These are phyloP conservation scores for Zalaria obscura DNA, from an alignment of 2,329 filamentous ascomycete species.

Conservation along the genomic window DNA sequence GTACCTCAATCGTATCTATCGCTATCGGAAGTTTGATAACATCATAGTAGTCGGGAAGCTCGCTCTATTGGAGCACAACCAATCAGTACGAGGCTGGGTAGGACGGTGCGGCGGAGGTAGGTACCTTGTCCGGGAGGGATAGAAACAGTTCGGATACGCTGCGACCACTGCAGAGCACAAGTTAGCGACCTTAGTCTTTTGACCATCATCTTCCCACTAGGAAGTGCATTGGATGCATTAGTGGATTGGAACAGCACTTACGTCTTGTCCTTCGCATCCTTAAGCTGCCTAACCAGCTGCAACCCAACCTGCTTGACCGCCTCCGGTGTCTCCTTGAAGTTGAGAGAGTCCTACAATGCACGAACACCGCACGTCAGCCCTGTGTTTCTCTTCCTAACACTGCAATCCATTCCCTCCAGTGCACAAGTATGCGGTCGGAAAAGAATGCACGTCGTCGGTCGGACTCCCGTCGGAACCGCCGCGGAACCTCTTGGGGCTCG, in stretches of 20 bases:
- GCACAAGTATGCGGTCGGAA: too few species aligned
- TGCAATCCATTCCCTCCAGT: too few species aligned
- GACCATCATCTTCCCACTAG: background rate
- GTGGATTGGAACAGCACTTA: constrained; percentile 29
- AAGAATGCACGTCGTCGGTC: too few species aligned
- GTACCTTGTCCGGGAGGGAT: constrained; percentile 6
- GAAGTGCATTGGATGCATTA: constrained; percentile 3
- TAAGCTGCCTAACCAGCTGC: constrained; percentile 60
- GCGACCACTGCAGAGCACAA: constrained; percentile 4
- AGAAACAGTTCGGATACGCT: constrained; percentile 7
- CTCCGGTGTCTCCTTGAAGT: constrained; percentile 1
- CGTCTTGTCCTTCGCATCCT: constrained; percentile 69
- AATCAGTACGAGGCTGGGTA: constrained; percentile 51
- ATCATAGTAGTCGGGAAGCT: constrained; percentile 62
- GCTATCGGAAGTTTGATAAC: constrained; percentile 66
- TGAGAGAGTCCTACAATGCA: too few species aligned
- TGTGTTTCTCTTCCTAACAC: too few species aligned
- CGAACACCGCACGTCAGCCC: too few species aligned
- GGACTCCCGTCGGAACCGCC: too few species aligned
- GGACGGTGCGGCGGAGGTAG: too few species aligned
- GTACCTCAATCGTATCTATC: constrained; percentile 57
- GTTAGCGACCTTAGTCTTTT: background rate
- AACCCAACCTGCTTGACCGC: constrained; percentile 42
- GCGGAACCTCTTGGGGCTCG: too few species aligned
- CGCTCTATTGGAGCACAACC: constrained; percentile 34